Conservation (phyloP, 2,329 filamentous ascomycete genomes). For the Cordyceps cicadae region DNA sequence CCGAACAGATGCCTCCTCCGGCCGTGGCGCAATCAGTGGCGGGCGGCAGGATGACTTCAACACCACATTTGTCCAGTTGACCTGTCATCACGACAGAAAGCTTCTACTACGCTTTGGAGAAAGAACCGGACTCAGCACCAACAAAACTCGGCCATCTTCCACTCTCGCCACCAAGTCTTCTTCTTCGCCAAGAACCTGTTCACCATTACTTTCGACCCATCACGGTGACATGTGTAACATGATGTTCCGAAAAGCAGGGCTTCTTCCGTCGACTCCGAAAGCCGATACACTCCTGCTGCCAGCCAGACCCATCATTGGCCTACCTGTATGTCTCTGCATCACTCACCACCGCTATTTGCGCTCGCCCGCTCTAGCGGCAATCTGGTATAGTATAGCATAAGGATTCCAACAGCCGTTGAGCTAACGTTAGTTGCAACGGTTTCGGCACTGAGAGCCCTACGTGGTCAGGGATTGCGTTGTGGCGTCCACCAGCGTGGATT, state of each 20-base stretch:
- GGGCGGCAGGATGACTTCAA: background rate
- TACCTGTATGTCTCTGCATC: background rate
- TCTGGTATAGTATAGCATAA: background rate
- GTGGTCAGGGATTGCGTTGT: background rate
- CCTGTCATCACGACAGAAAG: background rate
- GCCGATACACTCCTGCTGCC: background rate
- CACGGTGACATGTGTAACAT: background rate
- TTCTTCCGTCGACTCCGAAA: background rate
- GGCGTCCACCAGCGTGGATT: background rate
- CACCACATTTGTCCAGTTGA: background rate
- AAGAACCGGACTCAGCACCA: background rate
- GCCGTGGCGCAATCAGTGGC: background rate
- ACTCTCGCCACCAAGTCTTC: background rate
- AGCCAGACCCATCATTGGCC: background rate
- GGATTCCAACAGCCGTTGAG: background rate
- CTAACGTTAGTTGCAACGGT: background rate
- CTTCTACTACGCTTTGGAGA: too few relatives aligned
- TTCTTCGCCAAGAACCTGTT: background rate
- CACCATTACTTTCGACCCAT: background rate
- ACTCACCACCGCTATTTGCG: background rate
- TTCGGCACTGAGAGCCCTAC: background rate
- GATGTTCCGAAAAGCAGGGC: background rate
- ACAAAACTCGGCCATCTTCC: background rate
- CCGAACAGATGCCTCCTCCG: too few relatives aligned
- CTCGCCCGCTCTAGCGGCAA: too few relatives aligned